A percentile compares a stretch with the other conserved stretches of the same genome.
Conservation (phyloP, 257 asterid genomes). For the Solanum tarijense region DNA sequence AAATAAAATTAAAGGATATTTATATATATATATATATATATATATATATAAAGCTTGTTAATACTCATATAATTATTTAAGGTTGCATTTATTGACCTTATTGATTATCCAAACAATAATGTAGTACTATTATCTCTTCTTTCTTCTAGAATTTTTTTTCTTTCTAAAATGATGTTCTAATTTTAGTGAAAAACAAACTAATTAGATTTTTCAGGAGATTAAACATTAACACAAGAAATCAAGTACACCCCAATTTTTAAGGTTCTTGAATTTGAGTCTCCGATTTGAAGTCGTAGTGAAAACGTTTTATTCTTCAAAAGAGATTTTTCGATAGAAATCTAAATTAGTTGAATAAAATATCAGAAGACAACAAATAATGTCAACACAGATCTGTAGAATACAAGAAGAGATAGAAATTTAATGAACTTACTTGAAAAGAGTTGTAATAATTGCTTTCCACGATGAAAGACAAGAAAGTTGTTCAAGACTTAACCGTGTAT, state of each 20-base stretch:
- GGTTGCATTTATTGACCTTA: not conserved
- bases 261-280: fast-evolving
- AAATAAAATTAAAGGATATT: not conserved
- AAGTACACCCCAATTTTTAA: not conserved
- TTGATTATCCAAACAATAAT: not conserved
- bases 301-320: not conserved
- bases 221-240: not conserved
- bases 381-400: not conserved
- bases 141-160: not conserved
- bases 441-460: not conserved
- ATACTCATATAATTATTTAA: no score
- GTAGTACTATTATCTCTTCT: not conserved
- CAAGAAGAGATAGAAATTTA: not conserved
- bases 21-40: not conserved
- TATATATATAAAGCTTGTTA: no score
- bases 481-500: not conserved
- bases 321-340: not conserved
- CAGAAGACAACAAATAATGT: not conserved
- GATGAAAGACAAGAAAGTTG: not conserved
- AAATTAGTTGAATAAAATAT: not conserved
- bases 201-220: not conserved
- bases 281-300: not conserved
- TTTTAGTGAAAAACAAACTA: not conserved
- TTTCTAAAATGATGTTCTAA: not conserved
- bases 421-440: not conserved